Percentiles rank a stretch among this genome's conserved stretches.
Evolutionary conservation across 2,329 filamentous ascomycete species (phyloP).

Genomic region (Nigrograna mackinnonii): DNA sequence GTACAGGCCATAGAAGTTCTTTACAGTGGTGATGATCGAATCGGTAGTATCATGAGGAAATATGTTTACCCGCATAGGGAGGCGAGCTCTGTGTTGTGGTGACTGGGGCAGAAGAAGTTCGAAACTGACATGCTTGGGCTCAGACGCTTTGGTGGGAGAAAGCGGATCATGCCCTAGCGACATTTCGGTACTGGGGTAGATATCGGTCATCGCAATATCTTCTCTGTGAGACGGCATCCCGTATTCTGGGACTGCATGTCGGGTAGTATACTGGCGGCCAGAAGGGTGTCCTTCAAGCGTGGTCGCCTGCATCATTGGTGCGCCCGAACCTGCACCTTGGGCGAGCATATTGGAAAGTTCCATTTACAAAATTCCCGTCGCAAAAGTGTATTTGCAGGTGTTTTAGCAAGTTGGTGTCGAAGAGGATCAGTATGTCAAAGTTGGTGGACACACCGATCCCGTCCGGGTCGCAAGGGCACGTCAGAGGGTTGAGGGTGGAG

Average conservation of each 20-base stretch:
- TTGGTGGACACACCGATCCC: conserved; percentile 33
- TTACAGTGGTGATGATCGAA: conserved; percentile 96
- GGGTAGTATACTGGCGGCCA: conserved; percentile 30
- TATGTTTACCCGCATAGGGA: conserved; percentile 88
- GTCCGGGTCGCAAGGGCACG: conserved; percentile 45
- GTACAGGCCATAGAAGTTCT: conserved; percentile 98
- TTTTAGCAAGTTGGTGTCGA: conserved; percentile 20
- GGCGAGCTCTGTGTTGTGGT: conserved; percentile 70
- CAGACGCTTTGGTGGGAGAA: conserved; percentile 40
- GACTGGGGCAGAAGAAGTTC: conserved; percentile 72
- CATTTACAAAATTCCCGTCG: conserved; percentile 30
- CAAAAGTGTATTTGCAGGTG: conserved; percentile 8
- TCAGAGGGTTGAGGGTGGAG: conserved; percentile 26
- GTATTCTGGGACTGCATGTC: conserved; percentile 25
- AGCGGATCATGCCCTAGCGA: conserved; percentile 33
- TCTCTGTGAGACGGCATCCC: conserved; percentile 29
- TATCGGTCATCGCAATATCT: conserved; percentile 34
- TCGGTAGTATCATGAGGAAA: conserved; percentile 95
- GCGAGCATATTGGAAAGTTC: conserved; percentile 35
- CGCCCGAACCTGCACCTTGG: conserved; percentile 25
- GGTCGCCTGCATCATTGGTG: too few relatives aligned
- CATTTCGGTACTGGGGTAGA: conserved; percentile 41
- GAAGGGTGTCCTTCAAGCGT: conserved; percentile 28
- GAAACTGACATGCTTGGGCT: conserved; percentile 76
- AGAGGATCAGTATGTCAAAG: conserved; percentile 19